These are phyloP conservation scores for Saccharum hybrid DNA, from an alignment of 202 grass and related monocot species.

Conservation along the genomic window DNA sequence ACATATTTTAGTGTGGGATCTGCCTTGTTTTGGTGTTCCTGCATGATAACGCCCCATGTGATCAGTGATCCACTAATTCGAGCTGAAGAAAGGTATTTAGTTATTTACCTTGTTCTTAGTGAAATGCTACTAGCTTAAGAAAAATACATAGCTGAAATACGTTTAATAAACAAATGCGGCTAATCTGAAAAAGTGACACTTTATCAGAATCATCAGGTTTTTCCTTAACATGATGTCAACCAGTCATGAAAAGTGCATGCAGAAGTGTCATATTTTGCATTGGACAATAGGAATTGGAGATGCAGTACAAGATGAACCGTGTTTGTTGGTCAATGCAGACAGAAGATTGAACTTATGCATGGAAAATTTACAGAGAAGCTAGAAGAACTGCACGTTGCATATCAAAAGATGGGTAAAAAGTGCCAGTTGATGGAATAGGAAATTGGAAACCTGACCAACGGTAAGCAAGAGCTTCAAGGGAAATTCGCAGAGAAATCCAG, in stretches of 20 bases:
- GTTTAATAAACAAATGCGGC: neutral
- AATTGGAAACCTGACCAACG: conserved; percentile 79
- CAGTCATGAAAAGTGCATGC: conserved; percentile 88
- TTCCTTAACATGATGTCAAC: conserved; percentile 16
- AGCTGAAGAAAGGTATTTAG: neutral
- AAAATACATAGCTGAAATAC: neutral
- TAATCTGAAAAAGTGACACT: neutral
- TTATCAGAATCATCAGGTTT: conserved; percentile 21
- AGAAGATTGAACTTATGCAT: conserved; percentile 87
- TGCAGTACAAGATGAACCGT: conserved; percentile 91
- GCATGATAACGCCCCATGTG: neutral
- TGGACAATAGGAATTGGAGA: conserved; percentile 90
- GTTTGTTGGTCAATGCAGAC: conserved; percentile 75
- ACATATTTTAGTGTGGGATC: neutral
- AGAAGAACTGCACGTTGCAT: conserved; percentile 77
- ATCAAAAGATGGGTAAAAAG: conserved; percentile 87
- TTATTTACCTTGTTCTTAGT: neutral
- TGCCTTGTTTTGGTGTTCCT: conserved; percentile 29
- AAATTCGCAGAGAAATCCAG: conserved; percentile 58
- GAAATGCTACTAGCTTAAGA: neutral
- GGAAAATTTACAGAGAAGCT: conserved; percentile 86
- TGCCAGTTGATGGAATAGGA: conserved; percentile 89
- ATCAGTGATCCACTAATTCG: neutral
- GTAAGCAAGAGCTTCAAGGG: conserved; percentile 94
- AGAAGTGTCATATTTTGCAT: conserved; percentile 91